phyloP scores from a whole-genome alignment of 2,329 filamentous ascomycete species.

The Colletotrichum tamarilloi region DNA sequence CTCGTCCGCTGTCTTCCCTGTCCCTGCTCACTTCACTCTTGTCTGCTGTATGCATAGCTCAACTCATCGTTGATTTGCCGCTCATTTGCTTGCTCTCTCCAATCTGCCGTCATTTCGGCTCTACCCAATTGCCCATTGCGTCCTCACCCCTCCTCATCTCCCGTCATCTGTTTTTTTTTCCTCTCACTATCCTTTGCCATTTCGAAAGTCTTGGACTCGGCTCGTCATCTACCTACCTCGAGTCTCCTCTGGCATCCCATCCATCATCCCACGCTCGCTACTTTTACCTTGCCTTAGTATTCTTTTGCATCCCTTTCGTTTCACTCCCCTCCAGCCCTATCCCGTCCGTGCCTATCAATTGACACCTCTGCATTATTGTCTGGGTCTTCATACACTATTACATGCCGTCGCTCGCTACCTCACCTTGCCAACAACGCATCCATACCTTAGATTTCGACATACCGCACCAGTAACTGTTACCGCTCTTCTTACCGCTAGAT shows the following conservation, averaged over 20 bases:
- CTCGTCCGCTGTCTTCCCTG: constrained; percentile 25
- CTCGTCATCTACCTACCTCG: background rate
- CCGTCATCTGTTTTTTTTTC: background rate
- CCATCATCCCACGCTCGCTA: constrained; percentile 9
- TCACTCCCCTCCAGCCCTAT: background rate
- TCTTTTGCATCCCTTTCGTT: constrained; percentile 1
- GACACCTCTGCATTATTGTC: background rate
- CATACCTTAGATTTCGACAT: background rate
- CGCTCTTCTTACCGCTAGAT: background rate
- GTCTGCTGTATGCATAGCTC: background rate
- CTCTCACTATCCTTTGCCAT: background rate
- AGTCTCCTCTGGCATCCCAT: background rate
- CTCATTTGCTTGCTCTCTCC: constrained; percentile 30
- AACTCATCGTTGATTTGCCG: constrained; percentile 18
- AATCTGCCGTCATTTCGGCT: constrained; percentile 35
- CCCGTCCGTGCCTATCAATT: background rate
- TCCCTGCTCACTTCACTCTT: constrained; percentile 4
- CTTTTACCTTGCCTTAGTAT: constrained; percentile 11
- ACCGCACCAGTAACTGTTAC: background rate
- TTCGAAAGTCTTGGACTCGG: background rate
- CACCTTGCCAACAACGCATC: background rate
- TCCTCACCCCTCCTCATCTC: constrained; percentile 30
- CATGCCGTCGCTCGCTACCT: constrained; percentile 17
- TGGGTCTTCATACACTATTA: background rate
- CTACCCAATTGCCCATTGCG: constrained; percentile 24